Evolutionary conservation across 352 stramenopile species (phyloP).

Genomic region (Pythium rhizo-oryzae): DNA sequence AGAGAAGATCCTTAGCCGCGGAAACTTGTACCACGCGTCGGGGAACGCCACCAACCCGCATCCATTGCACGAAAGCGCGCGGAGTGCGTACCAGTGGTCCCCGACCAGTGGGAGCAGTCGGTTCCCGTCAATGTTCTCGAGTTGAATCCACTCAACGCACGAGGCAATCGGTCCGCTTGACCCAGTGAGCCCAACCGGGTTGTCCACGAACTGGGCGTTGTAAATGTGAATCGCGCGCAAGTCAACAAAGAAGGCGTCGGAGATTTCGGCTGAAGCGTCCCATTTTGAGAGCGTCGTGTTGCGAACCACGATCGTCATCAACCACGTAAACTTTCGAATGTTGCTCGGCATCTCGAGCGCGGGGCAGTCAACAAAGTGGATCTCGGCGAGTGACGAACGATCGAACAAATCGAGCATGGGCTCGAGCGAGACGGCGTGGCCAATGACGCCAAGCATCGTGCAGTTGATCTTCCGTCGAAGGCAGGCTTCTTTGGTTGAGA

Average conservation of each 20-base stretch:
- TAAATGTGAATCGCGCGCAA: not conserved
- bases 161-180: not conserved
- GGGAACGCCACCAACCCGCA: not conserved
- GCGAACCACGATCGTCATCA: not conserved
- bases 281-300: not conserved
- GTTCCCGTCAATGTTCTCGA: too few species aligned
- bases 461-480: conserved; percentile 1
- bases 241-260: not conserved
- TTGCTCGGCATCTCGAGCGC: not conserved
- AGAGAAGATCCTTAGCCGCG: not conserved
- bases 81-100: not conserved
- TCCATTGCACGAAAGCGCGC: not conserved
- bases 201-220: not conserved
- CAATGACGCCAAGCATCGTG: not conserved
- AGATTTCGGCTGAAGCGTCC: not conserved
- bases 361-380: not conserved
- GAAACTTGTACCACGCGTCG: not conserved
- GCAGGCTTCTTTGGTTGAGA: conserved; percentile 5
- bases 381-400: not conserved
- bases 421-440: not conserved
- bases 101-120: not conserved
- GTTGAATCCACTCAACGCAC: conserved; percentile 3
- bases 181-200: not conserved
- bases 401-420: not conserved
- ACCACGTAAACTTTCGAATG: not conserved